These are phyloP conservation scores for Psilocybe mexicana DNA, from an alignment of 1,284 basidiomycete species.

Conservation along the genomic window DNA sequence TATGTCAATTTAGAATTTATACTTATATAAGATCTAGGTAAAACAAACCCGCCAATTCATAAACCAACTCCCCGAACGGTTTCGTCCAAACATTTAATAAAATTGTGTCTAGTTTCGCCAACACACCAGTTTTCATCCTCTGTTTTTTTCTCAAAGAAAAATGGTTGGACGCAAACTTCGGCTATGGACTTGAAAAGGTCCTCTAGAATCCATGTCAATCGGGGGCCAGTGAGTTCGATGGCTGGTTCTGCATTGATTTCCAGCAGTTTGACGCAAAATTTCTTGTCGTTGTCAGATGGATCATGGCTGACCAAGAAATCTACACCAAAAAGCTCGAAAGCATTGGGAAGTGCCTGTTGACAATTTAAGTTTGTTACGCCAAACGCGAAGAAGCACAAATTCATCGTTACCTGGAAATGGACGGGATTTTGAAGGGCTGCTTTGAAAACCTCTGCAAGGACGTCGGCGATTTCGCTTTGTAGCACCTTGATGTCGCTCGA, in stretches of 20 bases:
- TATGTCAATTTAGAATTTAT: no score
- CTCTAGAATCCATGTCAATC: constrained; percentile 77
- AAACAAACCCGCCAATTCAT: background rate
- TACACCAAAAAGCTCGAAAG: constrained; percentile 93
- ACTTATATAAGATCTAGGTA: background rate
- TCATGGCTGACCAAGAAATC: constrained; percentile 82
- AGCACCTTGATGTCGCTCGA: constrained; percentile 55
- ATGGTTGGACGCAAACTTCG: constrained; percentile 70
- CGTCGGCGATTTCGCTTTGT: constrained; percentile 61
- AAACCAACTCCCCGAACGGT: constrained; percentile 30
- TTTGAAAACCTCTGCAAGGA: constrained; percentile 81
- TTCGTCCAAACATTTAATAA: constrained; percentile 60
- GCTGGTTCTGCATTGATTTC: constrained; percentile 97
- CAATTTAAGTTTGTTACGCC: background rate
- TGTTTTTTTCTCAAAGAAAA: constrained; percentile 36
- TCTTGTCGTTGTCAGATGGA: constrained; percentile 15
- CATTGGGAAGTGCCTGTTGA: constrained; percentile 80
- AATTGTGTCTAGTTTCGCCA: constrained; percentile 40
- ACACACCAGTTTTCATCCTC: constrained; percentile 32
- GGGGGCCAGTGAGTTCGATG: constrained; percentile 90
- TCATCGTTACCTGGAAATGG: constrained; percentile 76
- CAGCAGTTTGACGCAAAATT: constrained; percentile 74
- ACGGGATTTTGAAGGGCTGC: constrained; percentile 83
- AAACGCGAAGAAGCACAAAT: background rate
- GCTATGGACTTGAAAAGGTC: constrained; percentile 80